These are phyloP conservation scores for Lodderomyces pseudojiufengensis DNA, from an alignment of 1,139 yeast genomes.

Conservation along the genomic window DNA sequence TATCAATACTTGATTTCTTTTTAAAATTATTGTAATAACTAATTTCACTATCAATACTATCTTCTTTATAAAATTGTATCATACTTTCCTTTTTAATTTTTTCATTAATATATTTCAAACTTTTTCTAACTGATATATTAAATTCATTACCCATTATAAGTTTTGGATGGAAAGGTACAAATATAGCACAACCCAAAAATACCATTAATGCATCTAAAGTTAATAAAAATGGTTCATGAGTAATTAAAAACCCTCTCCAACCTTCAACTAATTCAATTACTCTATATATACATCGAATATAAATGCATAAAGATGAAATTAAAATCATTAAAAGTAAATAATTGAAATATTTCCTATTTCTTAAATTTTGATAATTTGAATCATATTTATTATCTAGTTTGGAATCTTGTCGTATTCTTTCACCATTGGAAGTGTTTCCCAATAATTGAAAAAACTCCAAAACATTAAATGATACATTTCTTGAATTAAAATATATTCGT, in stretches of 20 bases:
- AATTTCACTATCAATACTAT: not conserved
- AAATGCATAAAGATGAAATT: constrained; percentile 21
- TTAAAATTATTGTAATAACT: not conserved
- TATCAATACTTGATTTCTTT: not conserved
- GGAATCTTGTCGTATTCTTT: constrained; percentile 10
- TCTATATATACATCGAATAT: constrained; percentile 30
- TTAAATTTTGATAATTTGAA: constrained; percentile 14
- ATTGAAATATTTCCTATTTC: constrained; percentile 18
- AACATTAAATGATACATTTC: constrained; percentile 5
- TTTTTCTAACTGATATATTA: not conserved
- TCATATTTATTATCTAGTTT: constrained; percentile 19
- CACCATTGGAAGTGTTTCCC: constrained; percentile 23
- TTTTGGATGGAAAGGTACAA: constrained; percentile 26
- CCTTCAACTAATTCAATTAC: constrained; percentile 31
- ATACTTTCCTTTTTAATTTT: no score
- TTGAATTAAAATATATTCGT: constrained; percentile 20
- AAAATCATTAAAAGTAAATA: constrained; percentile 24
- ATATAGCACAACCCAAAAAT: constrained; percentile 19
- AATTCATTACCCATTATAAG: constrained; percentile 21
- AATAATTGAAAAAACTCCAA: constrained; percentile 16
- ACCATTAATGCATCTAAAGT: constrained; percentile 26
- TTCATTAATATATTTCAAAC: not conserved
- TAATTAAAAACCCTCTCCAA: constrained; percentile 33
- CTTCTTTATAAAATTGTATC: no score
- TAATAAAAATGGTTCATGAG: constrained; percentile 28